A percentile compares a stretch with the other conserved stretches of the same genome.
Evolutionary conservation across 441 rosid species (phyloP).

Genomic region (Erodium trifolium): DNA sequence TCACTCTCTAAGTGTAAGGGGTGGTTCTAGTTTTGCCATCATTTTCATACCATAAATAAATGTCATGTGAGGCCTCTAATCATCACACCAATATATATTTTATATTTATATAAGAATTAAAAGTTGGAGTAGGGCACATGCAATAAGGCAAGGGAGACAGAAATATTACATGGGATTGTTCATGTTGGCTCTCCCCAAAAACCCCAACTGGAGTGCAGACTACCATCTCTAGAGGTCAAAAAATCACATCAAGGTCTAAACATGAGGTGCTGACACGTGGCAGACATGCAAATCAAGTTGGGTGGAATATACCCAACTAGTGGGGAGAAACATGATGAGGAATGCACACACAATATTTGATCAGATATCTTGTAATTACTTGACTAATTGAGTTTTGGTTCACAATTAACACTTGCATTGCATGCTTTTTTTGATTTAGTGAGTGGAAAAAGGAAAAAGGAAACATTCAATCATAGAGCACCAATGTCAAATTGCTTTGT

Average conservation of each 20-base stretch:
- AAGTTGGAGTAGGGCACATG: too few relatives aligned
- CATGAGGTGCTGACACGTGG: constrained; percentile 38
- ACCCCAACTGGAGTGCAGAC: neutral
- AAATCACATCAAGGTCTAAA: neutral
- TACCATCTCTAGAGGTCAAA: constrained; percentile 1
- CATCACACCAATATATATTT: neutral
- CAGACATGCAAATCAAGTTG: constrained; percentile 47
- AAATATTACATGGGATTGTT: neutral
- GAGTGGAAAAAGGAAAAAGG: constrained; percentile 1
- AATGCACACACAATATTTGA: constrained; percentile 14
- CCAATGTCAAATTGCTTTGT: constrained; percentile 19
- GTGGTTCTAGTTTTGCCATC: neutral
- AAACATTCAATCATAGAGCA: constrained; percentile 31
- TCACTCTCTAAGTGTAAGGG: neutral
- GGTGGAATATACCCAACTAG: constrained; percentile 33
- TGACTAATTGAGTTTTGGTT: too few relatives aligned
- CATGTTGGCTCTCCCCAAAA: neutral
- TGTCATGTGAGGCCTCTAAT: neutral
- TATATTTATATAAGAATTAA: too few relatives aligned
- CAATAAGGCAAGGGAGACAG: neutral
- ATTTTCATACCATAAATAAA: neutral
- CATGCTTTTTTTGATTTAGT: constrained; percentile 24
- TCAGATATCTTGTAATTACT: too few relatives aligned
- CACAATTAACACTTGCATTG: constrained; percentile 18
- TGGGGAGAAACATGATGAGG: constrained; percentile 28